Percentiles rank a stretch among this genome's conserved stretches.
Evolutionary conservation across 2,329 filamentous ascomycete species (phyloP).

Genomic region (Nemania sp.): DNA sequence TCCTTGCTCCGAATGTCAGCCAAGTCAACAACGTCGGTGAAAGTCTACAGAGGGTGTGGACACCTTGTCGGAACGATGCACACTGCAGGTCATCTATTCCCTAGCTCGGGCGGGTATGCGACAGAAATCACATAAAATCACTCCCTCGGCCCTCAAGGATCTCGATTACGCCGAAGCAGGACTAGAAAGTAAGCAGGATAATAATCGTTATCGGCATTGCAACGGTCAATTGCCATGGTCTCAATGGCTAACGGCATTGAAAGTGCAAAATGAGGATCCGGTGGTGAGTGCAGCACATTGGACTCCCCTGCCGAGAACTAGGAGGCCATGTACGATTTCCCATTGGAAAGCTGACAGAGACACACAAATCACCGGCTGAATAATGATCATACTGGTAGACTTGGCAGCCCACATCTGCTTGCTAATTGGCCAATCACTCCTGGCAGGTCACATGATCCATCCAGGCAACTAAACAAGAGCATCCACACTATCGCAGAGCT

Average conservation of each 20-base stretch:
- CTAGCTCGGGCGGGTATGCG: conserved; percentile 41
- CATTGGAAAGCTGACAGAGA: too few species aligned
- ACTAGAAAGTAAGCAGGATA: too few species aligned
- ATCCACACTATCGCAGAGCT: background rate
- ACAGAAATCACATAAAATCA: conserved; percentile 28
- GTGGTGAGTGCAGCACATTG: too few species aligned
- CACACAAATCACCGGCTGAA: conserved; percentile 11
- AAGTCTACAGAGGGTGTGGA: conserved; percentile 20
- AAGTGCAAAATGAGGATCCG: background rate
- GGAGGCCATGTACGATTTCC: too few species aligned
- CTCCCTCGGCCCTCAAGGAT: background rate
- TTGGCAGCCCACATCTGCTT: background rate
- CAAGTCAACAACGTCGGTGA: conserved; percentile 15
- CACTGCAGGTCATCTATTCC: conserved; percentile 33
- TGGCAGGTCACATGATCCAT: conserved; percentile 20
- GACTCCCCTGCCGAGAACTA: too few species aligned
- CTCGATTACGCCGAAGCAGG: conserved; percentile 5
- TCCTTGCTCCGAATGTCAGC: conserved; percentile 1
- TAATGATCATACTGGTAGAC: conserved; percentile 5
- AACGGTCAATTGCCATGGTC: background rate
- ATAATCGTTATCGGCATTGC: background rate
- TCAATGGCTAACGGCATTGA: conserved; percentile 1
- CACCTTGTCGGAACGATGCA: conserved; percentile 28
- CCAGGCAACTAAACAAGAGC: conserved; percentile 7
- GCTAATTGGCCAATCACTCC: conserved; percentile 9